A percentile compares a stretch with the other conserved stretches of the same genome.
These are phyloP conservation scores for Saccharomycopsis olivae DNA, from an alignment of 805 yeast genomes.

Conservation along the genomic window DNA sequence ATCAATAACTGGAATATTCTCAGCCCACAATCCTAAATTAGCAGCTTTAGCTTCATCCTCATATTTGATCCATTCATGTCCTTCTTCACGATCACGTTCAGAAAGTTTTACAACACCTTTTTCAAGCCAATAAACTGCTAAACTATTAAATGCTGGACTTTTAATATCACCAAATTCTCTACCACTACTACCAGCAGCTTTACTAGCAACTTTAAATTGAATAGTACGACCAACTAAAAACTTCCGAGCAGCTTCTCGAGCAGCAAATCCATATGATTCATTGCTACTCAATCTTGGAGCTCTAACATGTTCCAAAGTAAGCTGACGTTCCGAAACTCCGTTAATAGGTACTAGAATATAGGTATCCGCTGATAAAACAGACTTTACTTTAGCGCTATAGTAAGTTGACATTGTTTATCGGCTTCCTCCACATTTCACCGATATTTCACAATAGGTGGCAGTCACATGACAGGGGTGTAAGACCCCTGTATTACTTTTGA, in stretches of 20 bases:
- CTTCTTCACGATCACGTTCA: constrained; percentile 36
- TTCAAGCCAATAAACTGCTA: constrained; percentile 43
- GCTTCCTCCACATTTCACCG: no score
- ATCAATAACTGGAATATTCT: constrained; percentile 6
- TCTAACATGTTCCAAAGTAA: constrained; percentile 55
- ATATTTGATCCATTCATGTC: constrained; percentile 28
- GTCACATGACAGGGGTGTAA: no score
- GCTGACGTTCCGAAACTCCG: constrained; percentile 36
- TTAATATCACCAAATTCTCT: constrained; percentile 66
- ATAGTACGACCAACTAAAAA: constrained; percentile 55
- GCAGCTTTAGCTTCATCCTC: constrained; percentile 42
- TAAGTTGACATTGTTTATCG: no score
- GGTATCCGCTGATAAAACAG: constrained; percentile 64
- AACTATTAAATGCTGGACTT: constrained; percentile 51
- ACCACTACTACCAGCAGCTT: constrained; percentile 28
- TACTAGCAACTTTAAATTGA: constrained; percentile 44
- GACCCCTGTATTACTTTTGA: no score
- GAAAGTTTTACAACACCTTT: constrained; percentile 56
- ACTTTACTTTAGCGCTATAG: constrained; percentile 53
- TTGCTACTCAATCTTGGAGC: constrained; percentile 39
- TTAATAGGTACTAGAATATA: constrained; percentile 45
- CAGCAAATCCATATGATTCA: constrained; percentile 41
- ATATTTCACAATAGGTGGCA: no score
- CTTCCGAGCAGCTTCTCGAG: constrained; percentile 52
- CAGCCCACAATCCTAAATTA: constrained; percentile 48